phyloP scores from a whole-genome alignment of 176 grass and related monocot genomes.

The Zoysia pacifica region DNA sequence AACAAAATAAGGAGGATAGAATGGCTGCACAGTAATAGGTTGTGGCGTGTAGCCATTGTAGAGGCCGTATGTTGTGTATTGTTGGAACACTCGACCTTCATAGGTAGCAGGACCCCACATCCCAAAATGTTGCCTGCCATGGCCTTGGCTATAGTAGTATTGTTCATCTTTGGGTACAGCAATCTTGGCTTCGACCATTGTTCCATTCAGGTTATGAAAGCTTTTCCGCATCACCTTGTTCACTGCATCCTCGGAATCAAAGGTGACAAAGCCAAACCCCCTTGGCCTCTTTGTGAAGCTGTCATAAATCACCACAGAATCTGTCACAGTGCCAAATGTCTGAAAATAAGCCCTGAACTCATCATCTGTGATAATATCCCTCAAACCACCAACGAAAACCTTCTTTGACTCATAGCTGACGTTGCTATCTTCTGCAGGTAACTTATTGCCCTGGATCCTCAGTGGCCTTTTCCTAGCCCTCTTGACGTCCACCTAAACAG shows the following conservation, averaged over 20 bases:
- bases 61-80: constrained; percentile 31
- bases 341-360: constrained; percentile 72
- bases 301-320: constrained; percentile 80
- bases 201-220: constrained; percentile 70
- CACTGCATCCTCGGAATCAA: constrained; percentile 61
- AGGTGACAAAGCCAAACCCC: constrained; percentile 91
- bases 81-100: constrained; percentile 33
- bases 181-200: constrained; percentile 68
- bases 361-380: constrained; percentile 56
- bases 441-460: constrained; percentile 1
- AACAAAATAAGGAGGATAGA: constrained; percentile 33
- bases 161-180: constrained; percentile 75
- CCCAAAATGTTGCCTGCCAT: constrained; percentile 37
- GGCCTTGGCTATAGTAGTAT: constrained; percentile 34
- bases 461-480: constrained; percentile 50
- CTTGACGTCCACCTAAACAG: constrained; percentile 70
- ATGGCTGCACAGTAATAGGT: constrained; percentile 21
- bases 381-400: constrained; percentile 80
- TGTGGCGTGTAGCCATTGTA: constrained; percentile 55
- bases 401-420: constrained; percentile 57
- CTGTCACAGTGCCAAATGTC: constrained; percentile 72
- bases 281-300: constrained; percentile 57
- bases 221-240: constrained; percentile 54
- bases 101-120: constrained; percentile 31
- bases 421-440: neutral